Conservation (phyloP, 2,329 filamentous ascomycete genomes). For the Aspergillus brasiliensis region DNA sequence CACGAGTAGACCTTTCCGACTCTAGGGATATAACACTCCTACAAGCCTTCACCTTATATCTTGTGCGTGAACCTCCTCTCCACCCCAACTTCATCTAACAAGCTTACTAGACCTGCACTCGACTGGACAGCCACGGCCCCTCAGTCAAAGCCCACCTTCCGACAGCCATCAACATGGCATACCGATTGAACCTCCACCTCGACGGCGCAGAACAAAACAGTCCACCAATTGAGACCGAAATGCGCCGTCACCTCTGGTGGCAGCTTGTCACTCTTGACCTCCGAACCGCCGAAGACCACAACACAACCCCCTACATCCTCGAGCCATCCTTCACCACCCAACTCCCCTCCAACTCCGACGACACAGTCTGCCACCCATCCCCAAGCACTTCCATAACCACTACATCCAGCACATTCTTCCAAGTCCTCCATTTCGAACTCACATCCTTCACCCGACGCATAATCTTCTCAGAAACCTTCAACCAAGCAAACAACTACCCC, state of each 20-base stretch:
- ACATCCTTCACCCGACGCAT: slow-evolving; percentile 24
- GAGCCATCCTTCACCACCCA: slow-evolving; percentile 15
- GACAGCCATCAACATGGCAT: slow-evolving; percentile 14
- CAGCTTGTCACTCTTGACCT: slow-evolving; percentile 25
- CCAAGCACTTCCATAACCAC: not conserved
- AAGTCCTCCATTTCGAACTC: slow-evolving; percentile 22
- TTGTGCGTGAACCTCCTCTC: slow-evolving; percentile 13
- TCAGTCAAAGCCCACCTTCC: slow-evolving; percentile 13
- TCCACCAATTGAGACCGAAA: slow-evolving; percentile 22
- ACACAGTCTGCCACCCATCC: slow-evolving; percentile 11
- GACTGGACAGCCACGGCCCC: slow-evolving; percentile 16
- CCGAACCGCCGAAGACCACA: slow-evolving; percentile 19
- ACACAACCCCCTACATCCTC: slow-evolving; percentile 12
- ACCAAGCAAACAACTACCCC: slow-evolving; percentile 19
- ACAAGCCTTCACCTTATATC: slow-evolving; percentile 25
- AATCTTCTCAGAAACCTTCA: slow-evolving; percentile 25
- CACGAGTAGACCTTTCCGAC: slow-evolving; percentile 12
- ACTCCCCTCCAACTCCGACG: slow-evolving; percentile 18
- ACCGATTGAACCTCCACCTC: slow-evolving; percentile 18
- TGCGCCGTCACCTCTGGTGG: slow-evolving; percentile 28
- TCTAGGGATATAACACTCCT: slow-evolving; percentile 19
- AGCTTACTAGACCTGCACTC: slow-evolving; percentile 16
- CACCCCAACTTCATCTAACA: not conserved
- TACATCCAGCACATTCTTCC: slow-evolving; percentile 26
- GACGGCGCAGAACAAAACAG: slow-evolving; percentile 6